phyloP scores from a whole-genome alignment of 805 yeast genomes.

The Groenewaldozyma tartarivorans region DNA sequence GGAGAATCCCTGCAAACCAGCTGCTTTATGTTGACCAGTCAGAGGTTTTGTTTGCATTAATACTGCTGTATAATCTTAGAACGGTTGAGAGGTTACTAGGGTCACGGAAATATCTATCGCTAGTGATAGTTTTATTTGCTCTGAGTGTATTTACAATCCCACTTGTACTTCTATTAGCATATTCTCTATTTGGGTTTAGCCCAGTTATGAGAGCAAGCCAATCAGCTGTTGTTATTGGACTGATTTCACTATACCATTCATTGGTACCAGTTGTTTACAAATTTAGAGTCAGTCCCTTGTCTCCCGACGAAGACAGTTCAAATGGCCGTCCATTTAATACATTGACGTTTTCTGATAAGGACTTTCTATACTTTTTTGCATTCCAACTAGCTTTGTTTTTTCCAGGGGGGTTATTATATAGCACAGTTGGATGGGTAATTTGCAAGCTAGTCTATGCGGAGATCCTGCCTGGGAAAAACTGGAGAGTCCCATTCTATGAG shows the following conservation, averaged over 20 bases:
- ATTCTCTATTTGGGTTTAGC: slow-evolving; percentile 11
- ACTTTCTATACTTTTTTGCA: slow-evolving; percentile 26
- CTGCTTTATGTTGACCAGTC: slow-evolving; percentile 25
- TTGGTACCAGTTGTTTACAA: slow-evolving; percentile 33
- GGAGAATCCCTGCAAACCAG: slow-evolving; percentile 28
- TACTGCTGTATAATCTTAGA: slow-evolving; percentile 31
- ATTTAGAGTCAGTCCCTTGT: slow-evolving; percentile 24
- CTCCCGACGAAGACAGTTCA: slow-evolving; percentile 1
- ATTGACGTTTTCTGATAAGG: slow-evolving; percentile 26
- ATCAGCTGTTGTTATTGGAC: slow-evolving; percentile 26
- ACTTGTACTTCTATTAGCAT: slow-evolving; percentile 10
- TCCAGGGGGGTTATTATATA: slow-evolving; percentile 22
- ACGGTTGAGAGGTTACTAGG: slow-evolving; percentile 32
- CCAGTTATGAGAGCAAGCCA: slow-evolving; percentile 28
- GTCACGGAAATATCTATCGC: slow-evolving; percentile 28
- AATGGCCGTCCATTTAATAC: slow-evolving; percentile 10
- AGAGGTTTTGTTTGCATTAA: slow-evolving; percentile 29
- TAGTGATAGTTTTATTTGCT: slow-evolving; percentile 17
- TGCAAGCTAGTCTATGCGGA: slow-evolving; percentile 30
- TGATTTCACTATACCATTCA: slow-evolving; percentile 29
- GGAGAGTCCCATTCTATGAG: slow-evolving; percentile 29
- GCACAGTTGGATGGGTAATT: slow-evolving; percentile 29
- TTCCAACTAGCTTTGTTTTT: slow-evolving; percentile 28
- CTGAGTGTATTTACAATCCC: slow-evolving; percentile 18
- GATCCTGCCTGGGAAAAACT: slow-evolving; percentile 30